Conservation (phyloP, 495 filamentous ascomycete genomes). For the Tuber calosporum region DNA sequence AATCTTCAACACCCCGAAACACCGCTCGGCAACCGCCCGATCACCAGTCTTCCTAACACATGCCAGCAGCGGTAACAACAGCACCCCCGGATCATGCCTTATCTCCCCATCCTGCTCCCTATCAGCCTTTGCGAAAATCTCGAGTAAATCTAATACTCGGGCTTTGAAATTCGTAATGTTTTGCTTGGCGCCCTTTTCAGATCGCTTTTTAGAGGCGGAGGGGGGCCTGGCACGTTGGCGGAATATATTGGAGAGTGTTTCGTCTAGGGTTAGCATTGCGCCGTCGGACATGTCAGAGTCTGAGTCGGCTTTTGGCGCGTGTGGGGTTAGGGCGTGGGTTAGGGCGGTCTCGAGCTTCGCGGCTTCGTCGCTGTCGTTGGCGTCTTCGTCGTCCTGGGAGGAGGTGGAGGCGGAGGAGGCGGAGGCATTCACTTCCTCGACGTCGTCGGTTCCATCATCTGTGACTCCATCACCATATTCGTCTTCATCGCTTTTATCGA, state of each 20-base stretch:
- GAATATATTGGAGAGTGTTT: conserved; percentile 74
- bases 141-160: conserved; percentile 77
- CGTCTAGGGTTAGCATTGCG: conserved; percentile 87
- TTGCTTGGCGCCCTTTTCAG: conserved; percentile 75
- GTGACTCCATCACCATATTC: conserved; percentile 47
- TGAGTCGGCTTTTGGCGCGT: conserved; percentile 48
- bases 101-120: conserved; percentile 49
- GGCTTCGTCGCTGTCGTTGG: conserved; percentile 25
- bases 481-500: conserved; percentile 66
- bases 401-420: not conserved
- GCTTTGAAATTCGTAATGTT: conserved; percentile 93
- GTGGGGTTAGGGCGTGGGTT: conserved; percentile 62
- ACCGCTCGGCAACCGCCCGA: conserved; percentile 64
- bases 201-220: conserved; percentile 56
- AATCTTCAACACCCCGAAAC: conserved; percentile 62
- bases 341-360: conserved; percentile 65
- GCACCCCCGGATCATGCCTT: conserved; percentile 51
- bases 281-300: conserved; percentile 84
- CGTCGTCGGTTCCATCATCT: conserved; percentile 45
- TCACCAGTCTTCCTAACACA: conserved; percentile 55
- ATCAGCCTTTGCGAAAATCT: conserved; percentile 77
- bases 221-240: conserved; percentile 52
- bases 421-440: conserved; percentile 31
- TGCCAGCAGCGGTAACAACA: conserved; percentile 57
- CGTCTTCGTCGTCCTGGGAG: conserved; percentile 20